Evolutionary conservation across 352 stramenopile species (phyloP).

Genomic region (Blastocystis sp.): DNA sequence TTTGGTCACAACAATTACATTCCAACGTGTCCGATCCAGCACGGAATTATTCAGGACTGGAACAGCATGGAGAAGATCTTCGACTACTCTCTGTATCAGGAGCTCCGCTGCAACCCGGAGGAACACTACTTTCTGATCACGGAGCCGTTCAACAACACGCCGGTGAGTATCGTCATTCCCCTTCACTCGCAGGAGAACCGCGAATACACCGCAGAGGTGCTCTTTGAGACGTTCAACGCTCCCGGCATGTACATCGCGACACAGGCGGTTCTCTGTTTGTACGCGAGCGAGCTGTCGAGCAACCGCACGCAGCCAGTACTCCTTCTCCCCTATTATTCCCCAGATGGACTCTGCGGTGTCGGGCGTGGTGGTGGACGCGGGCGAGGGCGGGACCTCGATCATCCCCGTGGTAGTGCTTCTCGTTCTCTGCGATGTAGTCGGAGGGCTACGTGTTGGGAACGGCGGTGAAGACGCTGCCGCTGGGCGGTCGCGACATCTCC

Average conservation of each 20-base stretch:
- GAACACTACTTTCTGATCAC: constrained; percentile 81
- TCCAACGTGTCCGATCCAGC: constrained; percentile 72
- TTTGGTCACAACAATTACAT: constrained; percentile 78
- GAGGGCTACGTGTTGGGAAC: constrained; percentile 86
- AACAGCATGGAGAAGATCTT: constrained; percentile 86
- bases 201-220: constrained; percentile 84
- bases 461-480: constrained; percentile 83
- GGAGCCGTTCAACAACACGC: constrained; percentile 80
- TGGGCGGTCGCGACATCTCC: constrained; percentile 83
- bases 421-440: constrained; percentile 57
- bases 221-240: constrained; percentile 90
- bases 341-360: constrained; percentile 74
- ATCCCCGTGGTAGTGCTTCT: constrained; percentile 70
- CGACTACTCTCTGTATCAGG: constrained; percentile 79
- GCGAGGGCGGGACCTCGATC: constrained; percentile 85
- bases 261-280: constrained; percentile 82
- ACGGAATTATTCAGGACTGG: constrained; percentile 72
- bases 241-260: constrained; percentile 83
- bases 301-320: constrained; percentile 60
- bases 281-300: constrained; percentile 62
- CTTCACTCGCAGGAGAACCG: constrained; percentile 70
- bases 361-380: constrained; percentile 82
- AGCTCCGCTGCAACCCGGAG: constrained; percentile 81
- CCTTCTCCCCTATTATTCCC: background rate
- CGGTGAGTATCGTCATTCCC: constrained; percentile 28